Conservation (phyloP, 169 alveolate species). For the Plasmodium adleri region DNA sequence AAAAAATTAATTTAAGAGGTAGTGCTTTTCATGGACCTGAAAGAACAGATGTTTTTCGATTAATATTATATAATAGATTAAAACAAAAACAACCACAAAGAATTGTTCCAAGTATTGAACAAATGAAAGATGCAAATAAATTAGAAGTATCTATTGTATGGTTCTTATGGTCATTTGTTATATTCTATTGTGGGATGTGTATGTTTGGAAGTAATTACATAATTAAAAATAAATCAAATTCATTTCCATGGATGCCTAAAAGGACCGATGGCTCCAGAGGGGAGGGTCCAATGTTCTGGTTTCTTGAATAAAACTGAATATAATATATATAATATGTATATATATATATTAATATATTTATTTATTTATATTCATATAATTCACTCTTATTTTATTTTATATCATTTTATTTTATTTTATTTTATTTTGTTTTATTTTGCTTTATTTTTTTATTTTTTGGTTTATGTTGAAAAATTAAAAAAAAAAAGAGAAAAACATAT, state of each 20-base stretch:
- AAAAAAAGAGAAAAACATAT: neutral
- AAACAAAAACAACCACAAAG: slow-evolving; percentile 90
- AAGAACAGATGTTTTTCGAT: slow-evolving; percentile 87
- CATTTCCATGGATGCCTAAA: slow-evolving; percentile 89
- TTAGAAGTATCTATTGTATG: slow-evolving; percentile 84
- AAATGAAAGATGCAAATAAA: slow-evolving; percentile 85
- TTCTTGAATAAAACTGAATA: slow-evolving; percentile 47
- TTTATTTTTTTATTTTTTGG: slow-evolving; percentile 1
- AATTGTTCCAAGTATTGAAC: slow-evolving; percentile 85
- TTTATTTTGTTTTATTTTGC: neutral
- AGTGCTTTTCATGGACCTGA: slow-evolving; percentile 93
- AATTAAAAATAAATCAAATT: slow-evolving; percentile 81
- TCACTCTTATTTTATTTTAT: too few relatives aligned
- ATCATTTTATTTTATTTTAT: neutral
- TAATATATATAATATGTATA: neutral
- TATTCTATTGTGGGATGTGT: slow-evolving; percentile 79
- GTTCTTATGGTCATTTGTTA: slow-evolving; percentile 85
- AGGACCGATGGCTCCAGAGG: slow-evolving; percentile 88
- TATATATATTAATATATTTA: neutral
- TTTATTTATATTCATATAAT: neutral
- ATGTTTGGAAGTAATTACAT: slow-evolving; percentile 81
- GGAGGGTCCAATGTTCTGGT: slow-evolving; percentile 87
- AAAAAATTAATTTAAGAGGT: slow-evolving; percentile 84
- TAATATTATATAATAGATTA: slow-evolving; percentile 90
- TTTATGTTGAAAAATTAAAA: too few relatives aligned